These are phyloP conservation scores for Tetracladium maxilliforme DNA, from an alignment of 2,329 filamentous ascomycete species.

Conservation along the genomic window DNA sequence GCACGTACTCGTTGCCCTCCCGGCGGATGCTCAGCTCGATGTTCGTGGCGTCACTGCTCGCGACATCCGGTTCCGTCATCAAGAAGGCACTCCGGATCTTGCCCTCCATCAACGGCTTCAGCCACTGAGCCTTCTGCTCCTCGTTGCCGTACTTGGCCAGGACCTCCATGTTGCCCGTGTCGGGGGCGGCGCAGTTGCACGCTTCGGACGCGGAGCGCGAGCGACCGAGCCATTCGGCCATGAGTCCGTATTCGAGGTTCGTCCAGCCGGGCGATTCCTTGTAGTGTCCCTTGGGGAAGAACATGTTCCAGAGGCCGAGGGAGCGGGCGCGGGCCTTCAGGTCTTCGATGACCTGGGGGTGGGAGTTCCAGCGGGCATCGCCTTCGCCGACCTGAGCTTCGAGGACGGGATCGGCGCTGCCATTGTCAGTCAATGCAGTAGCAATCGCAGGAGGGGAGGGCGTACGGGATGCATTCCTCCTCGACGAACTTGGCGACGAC, in stretches of 20 bases:
- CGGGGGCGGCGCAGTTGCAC: constrained; percentile 79
- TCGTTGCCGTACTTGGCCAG: constrained; percentile 82
- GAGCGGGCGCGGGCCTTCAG: constrained; percentile 73
- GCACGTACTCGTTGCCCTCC: constrained; percentile 77
- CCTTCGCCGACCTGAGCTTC: constrained; percentile 67
- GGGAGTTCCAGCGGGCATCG: constrained; percentile 61
- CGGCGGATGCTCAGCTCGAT: constrained; percentile 71
- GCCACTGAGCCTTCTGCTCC: constrained; percentile 72
- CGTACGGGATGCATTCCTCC: constrained; percentile 73
- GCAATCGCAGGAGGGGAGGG: neutral
- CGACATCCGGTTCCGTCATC: constrained; percentile 86
- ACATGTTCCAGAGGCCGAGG: constrained; percentile 96
- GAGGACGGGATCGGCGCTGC: constrained; percentile 64
- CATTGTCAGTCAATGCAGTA: neutral
- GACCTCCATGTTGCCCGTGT: constrained; percentile 94
- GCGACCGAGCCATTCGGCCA: constrained; percentile 91
- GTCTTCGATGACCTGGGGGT: constrained; percentile 74
- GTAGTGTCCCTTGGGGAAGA: constrained; percentile 89
- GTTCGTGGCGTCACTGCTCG: constrained; percentile 84
- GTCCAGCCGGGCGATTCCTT: constrained; percentile 87
- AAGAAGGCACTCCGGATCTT: constrained; percentile 81
- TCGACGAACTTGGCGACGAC: constrained; percentile 91
- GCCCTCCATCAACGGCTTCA: constrained; percentile 67
- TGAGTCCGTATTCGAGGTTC: constrained; percentile 93
- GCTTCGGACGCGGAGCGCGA: constrained; percentile 73